phyloP scores from a whole-genome alignment of 441 rosid species.

The Cnidoscolus chayamansa region DNA sequence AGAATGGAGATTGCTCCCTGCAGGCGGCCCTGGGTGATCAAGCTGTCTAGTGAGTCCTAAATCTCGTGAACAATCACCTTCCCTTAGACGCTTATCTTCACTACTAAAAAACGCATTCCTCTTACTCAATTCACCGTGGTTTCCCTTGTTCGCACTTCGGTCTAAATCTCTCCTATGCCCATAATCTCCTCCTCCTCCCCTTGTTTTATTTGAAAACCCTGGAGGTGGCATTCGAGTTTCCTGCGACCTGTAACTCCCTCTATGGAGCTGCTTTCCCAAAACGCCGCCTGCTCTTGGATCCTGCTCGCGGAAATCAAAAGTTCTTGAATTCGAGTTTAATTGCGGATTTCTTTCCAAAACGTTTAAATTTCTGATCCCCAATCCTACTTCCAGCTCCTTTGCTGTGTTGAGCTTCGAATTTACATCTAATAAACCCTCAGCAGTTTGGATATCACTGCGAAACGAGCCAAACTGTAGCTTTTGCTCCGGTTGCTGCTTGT shows the following conservation, averaged over 20 bases:
- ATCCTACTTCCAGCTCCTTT: conserved; percentile 29
- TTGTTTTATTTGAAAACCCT: conserved; percentile 48
- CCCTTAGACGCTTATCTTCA: conserved; percentile 36
- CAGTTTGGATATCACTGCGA: conserved; percentile 39
- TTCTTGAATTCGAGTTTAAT: conserved; percentile 28
- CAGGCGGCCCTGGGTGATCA: conserved; percentile 62
- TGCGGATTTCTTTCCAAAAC: conserved; percentile 35
- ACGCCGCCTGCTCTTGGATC: conserved; percentile 34
- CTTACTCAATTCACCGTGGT: conserved; percentile 25
- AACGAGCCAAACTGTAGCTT: conserved; percentile 61
- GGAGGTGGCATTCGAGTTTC: conserved; percentile 45
- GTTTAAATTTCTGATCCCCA: conserved; percentile 23
- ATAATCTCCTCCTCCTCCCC: conserved; percentile 28
- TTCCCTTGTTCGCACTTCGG: conserved; percentile 31
- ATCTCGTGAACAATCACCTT: conserved; percentile 22
- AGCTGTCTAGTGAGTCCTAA: conserved; percentile 48
- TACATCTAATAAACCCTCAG: conserved; percentile 33
- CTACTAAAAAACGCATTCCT: conserved; percentile 22
- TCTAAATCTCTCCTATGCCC: conserved; percentile 31
- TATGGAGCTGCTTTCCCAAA: conserved; percentile 42
- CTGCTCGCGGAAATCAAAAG: conserved; percentile 34
- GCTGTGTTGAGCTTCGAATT: conserved; percentile 30
- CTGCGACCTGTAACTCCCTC: conserved; percentile 31
- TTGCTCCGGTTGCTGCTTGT: conserved; percentile 37
- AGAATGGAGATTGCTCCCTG: conserved; percentile 50